phyloP scores from a whole-genome alignment of 2,329 filamentous ascomycete genomes.

The Epichloe uncinata region DNA sequence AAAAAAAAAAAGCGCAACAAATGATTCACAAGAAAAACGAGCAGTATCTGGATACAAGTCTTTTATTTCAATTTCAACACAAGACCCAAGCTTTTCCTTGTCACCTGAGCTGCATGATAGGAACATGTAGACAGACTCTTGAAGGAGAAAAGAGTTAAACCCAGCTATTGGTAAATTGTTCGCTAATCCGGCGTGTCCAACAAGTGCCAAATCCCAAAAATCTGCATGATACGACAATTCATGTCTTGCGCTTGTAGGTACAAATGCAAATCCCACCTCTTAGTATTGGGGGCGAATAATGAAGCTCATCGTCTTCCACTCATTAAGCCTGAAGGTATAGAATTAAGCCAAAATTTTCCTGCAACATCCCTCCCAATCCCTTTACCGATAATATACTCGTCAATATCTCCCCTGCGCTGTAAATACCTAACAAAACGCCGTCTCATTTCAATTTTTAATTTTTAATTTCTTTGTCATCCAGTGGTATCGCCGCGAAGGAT shows the following conservation, averaged over 20 bases:
- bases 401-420: constrained; percentile 3
- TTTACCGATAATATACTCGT: constrained; percentile 4
- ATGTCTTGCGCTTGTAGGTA: constrained; percentile 8
- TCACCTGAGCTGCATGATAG: too few relatives aligned
- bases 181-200: constrained; percentile 10
- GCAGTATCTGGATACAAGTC: too few relatives aligned
- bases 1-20: too few relatives aligned
- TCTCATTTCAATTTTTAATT: background rate
- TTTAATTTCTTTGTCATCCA: constrained; percentile 1
- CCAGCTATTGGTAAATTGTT: constrained; percentile 7
- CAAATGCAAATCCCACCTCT: constrained; percentile 10
- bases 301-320: constrained; percentile 1
- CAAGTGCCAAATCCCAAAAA: constrained; percentile 1
- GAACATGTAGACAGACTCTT: background rate
- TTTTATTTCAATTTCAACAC: too few relatives aligned
- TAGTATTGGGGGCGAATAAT: constrained; percentile 6
- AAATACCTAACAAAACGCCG: constrained; percentile 8
- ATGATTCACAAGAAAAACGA: too few relatives aligned
- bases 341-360: constrained; percentile 3
- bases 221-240: constrained; percentile 4
- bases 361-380: constrained; percentile 6
- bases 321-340: constrained; percentile 2
- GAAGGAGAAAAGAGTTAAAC: background rate
- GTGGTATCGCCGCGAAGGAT: background rate
- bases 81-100: too few relatives aligned